Conservation (phyloP, 1,284 basidiomycete species). For the Pseudozyma tsukubaensis region DNA sequence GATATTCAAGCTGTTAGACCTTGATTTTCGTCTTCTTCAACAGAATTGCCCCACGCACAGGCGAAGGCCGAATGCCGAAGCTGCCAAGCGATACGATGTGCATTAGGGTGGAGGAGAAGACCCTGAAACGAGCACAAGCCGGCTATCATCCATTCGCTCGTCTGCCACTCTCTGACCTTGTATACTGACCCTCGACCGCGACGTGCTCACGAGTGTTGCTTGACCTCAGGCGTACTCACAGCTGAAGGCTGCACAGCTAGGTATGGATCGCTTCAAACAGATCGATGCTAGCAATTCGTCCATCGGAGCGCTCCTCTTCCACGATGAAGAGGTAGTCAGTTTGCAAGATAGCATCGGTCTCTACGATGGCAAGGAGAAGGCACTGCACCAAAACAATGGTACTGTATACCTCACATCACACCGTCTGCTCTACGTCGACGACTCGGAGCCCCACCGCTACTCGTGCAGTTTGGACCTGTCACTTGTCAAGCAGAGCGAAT, state of each 20-base stretch:
- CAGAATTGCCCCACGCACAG: slow-evolving; percentile 8
- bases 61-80: background rate
- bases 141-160: too few relatives aligned
- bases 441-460: slow-evolving; percentile 72
- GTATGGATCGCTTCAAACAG: slow-evolving; percentile 62
- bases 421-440: slow-evolving; percentile 83
- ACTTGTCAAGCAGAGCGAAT: slow-evolving; percentile 81
- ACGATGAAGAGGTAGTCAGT: slow-evolving; percentile 60
- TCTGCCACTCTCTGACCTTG: too few relatives aligned
- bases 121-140: slow-evolving; percentile 1
- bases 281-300: slow-evolving; percentile 59
- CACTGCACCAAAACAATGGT: slow-evolving; percentile 78
- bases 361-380: slow-evolving; percentile 78
- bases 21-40: background rate
- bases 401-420: slow-evolving; percentile 83
- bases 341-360: slow-evolving; percentile 62
- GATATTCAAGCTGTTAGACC: slow-evolving; percentile 11
- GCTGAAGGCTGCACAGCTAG: too few relatives aligned
- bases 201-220: too few relatives aligned
- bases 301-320: slow-evolving; percentile 54
- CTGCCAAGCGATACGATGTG: background rate
- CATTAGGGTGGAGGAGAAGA: slow-evolving; percentile 9
- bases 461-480: slow-evolving; percentile 73
- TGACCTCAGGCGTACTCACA: background rate
- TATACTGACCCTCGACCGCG: too few relatives aligned